Evolutionary conservation across 169 alveolate species (phyloP), one percentile per base, ranked within the genome.

Genomic region (Theileria orientalis): DNA sequence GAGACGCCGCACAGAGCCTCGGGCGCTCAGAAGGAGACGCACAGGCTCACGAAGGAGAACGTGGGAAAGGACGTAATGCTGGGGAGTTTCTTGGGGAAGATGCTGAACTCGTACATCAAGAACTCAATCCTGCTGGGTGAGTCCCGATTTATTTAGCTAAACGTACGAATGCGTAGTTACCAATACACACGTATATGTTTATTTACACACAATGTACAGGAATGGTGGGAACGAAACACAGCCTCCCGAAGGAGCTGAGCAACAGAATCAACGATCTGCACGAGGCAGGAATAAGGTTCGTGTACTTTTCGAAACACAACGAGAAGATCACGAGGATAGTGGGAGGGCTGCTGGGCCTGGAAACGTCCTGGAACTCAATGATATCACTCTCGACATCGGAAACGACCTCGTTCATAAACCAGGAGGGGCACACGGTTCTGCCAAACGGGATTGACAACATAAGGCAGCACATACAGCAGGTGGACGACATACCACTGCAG

Each of bases 321-420:
- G 92, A 89, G 61, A 83, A 76, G 60, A 67, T 68, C 21, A 89
- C 94, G 29, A 61, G 92, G 27, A 82, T 76, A 23, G 56, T 80
- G 35, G 93, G 94, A 14, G 78, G 84, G 35, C 78, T 67, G 25
- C 69, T 91, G 30, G 95, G 95, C 16, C 69, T 86, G 74, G 95
- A 91, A 37, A 89, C 94, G 1, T 84, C 86, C 19, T 91, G 94
- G 94, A 91, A 91, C 77, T 83, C 93, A 8, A 74, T 89, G 92
- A 89, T 91, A 14, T 77, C 91, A 0, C 72, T 90, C 56, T 71
- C 83, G 13, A 52, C 75, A 46, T 80, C 88, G 8, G 83, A 49
- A 54, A 49, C 74, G 44, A 21, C 60, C 1, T 67, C 83, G 6
- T 61, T 47, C 51, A 68, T 80, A 35, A 80, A 80, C 72, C 88